Conservation (phyloP, 1,139 yeast genomes). For the Diutina mesorugosa region DNA sequence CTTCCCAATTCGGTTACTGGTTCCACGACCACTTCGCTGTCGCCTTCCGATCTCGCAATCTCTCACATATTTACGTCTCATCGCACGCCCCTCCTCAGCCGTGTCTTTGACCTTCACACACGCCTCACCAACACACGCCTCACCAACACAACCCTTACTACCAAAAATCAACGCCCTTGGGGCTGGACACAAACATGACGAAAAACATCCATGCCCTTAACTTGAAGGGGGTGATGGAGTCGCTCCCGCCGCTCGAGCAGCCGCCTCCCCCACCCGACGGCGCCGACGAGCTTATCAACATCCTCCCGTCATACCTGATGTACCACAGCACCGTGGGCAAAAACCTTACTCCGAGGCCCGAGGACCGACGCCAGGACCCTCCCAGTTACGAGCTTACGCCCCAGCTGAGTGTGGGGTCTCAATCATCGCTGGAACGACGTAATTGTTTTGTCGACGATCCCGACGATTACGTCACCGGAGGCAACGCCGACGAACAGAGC, state of each 20-base stretch:
- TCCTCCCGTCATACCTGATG: slow-evolving; percentile 1
- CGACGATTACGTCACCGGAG: neutral
- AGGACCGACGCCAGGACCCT: neutral
- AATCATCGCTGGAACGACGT: neutral
- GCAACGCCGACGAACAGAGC: neutral
- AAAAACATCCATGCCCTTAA: neutral
- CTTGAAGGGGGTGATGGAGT: neutral
- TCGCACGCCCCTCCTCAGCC: no score
- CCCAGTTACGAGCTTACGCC: slow-evolving; percentile 1
- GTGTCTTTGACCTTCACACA: no score
- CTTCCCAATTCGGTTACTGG: no score
- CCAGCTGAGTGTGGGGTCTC: neutral
- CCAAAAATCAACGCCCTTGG: neutral
- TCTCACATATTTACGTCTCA: no score
- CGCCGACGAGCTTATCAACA: neutral
- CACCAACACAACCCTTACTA: no score
- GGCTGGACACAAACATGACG: neutral
- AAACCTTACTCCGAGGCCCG: neutral
- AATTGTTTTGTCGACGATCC: neutral
- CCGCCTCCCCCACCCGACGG: neutral
- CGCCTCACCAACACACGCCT: no score
- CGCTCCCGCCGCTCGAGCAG: neutral
- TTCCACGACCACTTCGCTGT: no score
- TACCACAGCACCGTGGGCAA: neutral
- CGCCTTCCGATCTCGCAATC: no score